Conservation (phyloP, 306 rosid genomes). For the Lupinus albus region DNA sequence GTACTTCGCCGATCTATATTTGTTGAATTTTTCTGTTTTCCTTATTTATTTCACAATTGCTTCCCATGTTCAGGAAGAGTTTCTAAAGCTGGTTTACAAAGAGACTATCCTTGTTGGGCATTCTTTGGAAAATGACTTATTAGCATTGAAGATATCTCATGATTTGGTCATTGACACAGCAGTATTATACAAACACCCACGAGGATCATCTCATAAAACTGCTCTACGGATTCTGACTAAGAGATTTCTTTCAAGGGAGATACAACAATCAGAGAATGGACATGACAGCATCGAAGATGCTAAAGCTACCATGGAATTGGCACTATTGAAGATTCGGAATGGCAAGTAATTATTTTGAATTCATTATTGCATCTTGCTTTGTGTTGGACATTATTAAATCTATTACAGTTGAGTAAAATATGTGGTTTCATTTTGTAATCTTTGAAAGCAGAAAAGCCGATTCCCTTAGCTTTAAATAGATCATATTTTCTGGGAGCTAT, state of each 20-base stretch:
- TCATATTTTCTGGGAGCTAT: not conserved
- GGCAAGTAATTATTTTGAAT: conserved; percentile 56
- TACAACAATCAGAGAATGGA: conserved; percentile 84
- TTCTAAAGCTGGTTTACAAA: conserved; percentile 74
- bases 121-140: conserved; percentile 89
- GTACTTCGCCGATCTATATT: conserved; percentile 34
- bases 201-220: conserved; percentile 71
- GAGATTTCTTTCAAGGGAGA: conserved; percentile 81
- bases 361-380: conserved; percentile 19
- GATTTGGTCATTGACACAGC: conserved; percentile 83
- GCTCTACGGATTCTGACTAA: conserved; percentile 82
- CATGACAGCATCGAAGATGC: conserved; percentile 98
- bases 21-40: conserved; percentile 35
- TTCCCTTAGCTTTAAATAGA: not conserved
- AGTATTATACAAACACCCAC: conserved; percentile 71
- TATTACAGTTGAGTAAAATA: not conserved
- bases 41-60: conserved; percentile 50
- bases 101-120: conserved; percentile 92
- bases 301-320: conserved; percentile 86
- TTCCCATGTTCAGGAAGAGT: conserved; percentile 65
- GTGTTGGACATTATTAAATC: conserved; percentile 23
- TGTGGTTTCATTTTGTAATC: conserved; percentile 16
- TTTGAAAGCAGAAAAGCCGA: conserved; percentile 4
- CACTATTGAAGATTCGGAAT: conserved; percentile 70
- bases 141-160: conserved; percentile 83